phyloP scores from a whole-genome alignment of 352 stramenopile species.

The Plasmopara viticola region DNA sequence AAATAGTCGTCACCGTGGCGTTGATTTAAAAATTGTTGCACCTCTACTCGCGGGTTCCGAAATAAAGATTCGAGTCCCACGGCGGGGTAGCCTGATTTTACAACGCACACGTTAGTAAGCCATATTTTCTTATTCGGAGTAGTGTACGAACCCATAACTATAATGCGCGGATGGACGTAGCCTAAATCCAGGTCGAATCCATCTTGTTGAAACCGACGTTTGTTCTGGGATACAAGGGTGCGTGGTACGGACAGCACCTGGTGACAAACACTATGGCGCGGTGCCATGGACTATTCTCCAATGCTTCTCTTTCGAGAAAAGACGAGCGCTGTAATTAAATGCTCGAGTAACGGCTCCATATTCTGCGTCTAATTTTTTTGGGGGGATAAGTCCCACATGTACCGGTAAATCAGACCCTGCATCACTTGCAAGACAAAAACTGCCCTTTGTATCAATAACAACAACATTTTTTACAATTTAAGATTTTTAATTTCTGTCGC shows the following conservation, averaged over 20 bases:
- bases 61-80: slow-evolving; percentile 51
- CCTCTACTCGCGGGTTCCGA: slow-evolving; percentile 53
- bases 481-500: no score
- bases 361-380: no score
- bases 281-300: slow-evolving; percentile 14
- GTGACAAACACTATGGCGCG: slow-evolving; percentile 20
- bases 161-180: slow-evolving; percentile 65
- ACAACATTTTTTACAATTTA: no score
- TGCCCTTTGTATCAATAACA: no score
- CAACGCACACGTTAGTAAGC: slow-evolving; percentile 2
- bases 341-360: no score
- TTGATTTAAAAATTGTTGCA: slow-evolving; percentile 46
- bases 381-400: no score
- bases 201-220: slow-evolving; percentile 47
- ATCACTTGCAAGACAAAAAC: no score
- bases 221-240: slow-evolving; percentile 76
- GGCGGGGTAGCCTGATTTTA: slow-evolving; percentile 47
- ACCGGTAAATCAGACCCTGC: no score
- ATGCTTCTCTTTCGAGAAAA: neutral
- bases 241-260: slow-evolving; percentile 42
- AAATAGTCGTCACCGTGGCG: slow-evolving; percentile 52
- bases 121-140: neutral
- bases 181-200: slow-evolving; percentile 67
- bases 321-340: neutral
- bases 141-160: slow-evolving; percentile 59